Evolutionary conservation across 2,329 filamentous ascomycete genomes (phyloP).

Genomic region (Alternaria ethzedia): DNA sequence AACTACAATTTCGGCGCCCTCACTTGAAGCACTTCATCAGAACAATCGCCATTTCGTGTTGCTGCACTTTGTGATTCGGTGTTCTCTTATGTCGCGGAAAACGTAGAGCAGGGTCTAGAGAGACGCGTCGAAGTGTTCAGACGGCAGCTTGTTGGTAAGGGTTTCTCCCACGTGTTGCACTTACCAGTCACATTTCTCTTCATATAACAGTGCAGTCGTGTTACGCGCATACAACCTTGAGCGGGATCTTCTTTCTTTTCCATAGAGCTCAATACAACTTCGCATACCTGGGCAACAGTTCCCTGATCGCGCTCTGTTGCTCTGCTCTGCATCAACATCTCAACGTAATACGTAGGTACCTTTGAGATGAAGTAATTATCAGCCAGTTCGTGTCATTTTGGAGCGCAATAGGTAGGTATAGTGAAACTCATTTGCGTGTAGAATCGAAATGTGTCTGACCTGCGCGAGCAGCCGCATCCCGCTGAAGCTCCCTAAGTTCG

Average conservation of each 20-base stretch:
- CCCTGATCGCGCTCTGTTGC: neutral
- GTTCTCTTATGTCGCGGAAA: neutral
- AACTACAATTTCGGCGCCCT: neutral
- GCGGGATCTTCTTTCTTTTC: neutral
- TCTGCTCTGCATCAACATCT: neutral
- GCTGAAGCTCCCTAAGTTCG: neutral
- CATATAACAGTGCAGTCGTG: neutral
- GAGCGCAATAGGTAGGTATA: neutral
- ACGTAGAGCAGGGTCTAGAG: neutral
- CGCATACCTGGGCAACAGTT: neutral
- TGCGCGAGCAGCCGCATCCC: neutral
- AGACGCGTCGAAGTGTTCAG: neutral
- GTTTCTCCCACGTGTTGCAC: neutral
- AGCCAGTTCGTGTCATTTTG: neutral
- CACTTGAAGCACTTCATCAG: neutral
- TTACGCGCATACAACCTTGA: neutral
- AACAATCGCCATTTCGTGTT: neutral
- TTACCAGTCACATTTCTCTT: neutral
- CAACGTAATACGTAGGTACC: neutral
- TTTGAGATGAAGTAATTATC: neutral
- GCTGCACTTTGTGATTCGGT: neutral
- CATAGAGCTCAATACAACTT: neutral
- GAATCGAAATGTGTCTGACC: neutral
- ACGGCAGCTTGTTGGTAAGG: neutral
- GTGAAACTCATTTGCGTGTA: neutral